Evolutionary conservation across 495 filamentous ascomycete genomes (phyloP).

Genomic region (Darksidea phi): DNA sequence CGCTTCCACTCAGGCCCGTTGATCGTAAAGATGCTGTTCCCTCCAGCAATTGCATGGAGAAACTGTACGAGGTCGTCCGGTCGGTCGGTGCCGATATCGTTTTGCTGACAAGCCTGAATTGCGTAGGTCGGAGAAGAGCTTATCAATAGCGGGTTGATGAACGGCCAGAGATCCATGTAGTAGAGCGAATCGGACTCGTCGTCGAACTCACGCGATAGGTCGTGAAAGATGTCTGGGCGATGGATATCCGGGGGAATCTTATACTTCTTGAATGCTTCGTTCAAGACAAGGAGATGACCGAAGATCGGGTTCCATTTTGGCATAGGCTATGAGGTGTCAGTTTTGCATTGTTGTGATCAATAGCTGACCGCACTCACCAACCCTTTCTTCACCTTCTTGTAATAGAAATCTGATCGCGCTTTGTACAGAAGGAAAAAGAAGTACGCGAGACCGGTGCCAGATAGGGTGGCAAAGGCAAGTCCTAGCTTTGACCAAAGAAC

Average conservation of each 20-base stretch:
- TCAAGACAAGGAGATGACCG: neutral
- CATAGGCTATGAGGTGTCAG: neutral
- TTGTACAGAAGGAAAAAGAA: too few species aligned
- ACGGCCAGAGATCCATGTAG: conserved; percentile 1
- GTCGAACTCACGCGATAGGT: neutral
- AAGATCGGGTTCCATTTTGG: neutral
- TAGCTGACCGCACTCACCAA: neutral
- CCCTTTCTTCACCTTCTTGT: neutral
- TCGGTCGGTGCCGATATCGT: neutral
- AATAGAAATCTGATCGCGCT: neutral
- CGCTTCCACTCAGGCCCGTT: neutral
- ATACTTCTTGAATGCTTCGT: neutral
- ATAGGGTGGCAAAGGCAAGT: too few species aligned
- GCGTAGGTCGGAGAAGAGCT: neutral
- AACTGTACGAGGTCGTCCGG: neutral
- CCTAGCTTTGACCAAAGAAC: too few species aligned
- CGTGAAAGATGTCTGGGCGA: neutral
- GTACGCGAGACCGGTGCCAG: too few species aligned
- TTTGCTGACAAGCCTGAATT: neutral
- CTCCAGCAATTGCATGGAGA: neutral
- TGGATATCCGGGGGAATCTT: neutral
- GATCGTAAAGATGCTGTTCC: conserved; percentile 1
- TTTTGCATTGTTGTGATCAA: neutral
- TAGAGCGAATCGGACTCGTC: neutral
- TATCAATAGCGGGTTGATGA: conserved; percentile 6